Evolutionary conservation across 139 green algal species (phyloP).

Genomic region (Nannochloris sp.): DNA sequence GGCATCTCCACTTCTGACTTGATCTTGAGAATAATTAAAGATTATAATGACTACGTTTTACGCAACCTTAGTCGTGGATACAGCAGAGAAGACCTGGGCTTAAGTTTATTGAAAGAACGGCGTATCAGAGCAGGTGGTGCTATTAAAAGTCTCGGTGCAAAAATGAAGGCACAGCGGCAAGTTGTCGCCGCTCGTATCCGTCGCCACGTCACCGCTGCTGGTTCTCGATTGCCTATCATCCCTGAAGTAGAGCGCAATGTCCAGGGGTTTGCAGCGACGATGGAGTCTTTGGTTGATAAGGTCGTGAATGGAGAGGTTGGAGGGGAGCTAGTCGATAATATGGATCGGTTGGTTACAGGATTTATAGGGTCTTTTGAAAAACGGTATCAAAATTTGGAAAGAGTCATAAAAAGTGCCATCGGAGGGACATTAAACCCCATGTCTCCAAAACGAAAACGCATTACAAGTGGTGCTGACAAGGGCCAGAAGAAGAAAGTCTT

Average conservation of each 20-base stretch:
- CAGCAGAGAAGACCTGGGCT: conserved; percentile 61
- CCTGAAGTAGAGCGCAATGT: conserved; percentile 50
- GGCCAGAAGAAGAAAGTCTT: not conserved
- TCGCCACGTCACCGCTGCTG: conserved; percentile 32
- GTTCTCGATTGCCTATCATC: not conserved
- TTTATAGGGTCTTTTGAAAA: conserved; percentile 28
- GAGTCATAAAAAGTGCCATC: conserved; percentile 14
- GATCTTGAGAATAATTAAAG: conserved; percentile 81
- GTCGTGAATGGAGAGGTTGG: conserved; percentile 34
- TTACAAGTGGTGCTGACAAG: not conserved
- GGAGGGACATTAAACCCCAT: not conserved
- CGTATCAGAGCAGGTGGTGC: conserved; percentile 50
- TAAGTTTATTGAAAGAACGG: conserved; percentile 62
- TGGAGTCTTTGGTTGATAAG: conserved; percentile 62
- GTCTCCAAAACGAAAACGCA: not conserved
- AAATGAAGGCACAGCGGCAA: conserved; percentile 50
- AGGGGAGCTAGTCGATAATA: conserved; percentile 28
- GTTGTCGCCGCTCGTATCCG: conserved; percentile 47
- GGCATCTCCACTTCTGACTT: conserved; percentile 84
- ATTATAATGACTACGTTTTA: conserved; percentile 93
- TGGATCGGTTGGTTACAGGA: conserved; percentile 20
- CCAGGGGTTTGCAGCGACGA: conserved; percentile 54
- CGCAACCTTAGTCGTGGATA: conserved; percentile 83
- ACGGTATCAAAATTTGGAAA: conserved; percentile 26
- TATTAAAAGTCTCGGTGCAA: conserved; percentile 58